Conservation (phyloP, 1,284 basidiomycete genomes). For the Trametes pubescens region DNA sequence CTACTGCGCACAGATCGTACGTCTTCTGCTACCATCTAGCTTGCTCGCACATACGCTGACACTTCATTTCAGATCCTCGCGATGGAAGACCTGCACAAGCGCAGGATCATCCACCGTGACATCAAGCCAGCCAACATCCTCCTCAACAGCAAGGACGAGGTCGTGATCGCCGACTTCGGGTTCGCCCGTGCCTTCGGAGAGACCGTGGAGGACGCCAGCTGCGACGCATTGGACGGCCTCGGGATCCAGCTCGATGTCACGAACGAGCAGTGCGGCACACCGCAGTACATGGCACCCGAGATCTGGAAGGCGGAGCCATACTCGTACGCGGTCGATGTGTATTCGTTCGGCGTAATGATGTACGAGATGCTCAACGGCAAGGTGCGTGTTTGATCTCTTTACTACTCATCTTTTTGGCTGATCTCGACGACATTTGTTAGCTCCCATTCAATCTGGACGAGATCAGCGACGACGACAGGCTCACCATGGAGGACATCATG, state of each 20-base stretch:
- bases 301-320: constrained; percentile 57
- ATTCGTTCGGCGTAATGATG: constrained; percentile 61
- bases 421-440: neutral
- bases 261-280: constrained; percentile 31
- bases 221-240: constrained; percentile 1
- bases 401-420: neutral
- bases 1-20: constrained; percentile 36
- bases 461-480: neutral
- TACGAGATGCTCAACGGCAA: constrained; percentile 66
- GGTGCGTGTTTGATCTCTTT: constrained; percentile 16
- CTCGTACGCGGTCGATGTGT: constrained; percentile 52
- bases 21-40: neutral
- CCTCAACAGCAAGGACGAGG: constrained; percentile 66
- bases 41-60: constrained; percentile 48
- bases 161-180: constrained; percentile 74
- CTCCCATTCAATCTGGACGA: constrained; percentile 4
- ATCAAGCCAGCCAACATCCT: constrained; percentile 69
- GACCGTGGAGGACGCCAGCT: constrained; percentile 34
- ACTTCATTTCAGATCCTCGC: constrained; percentile 22
- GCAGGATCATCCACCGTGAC: constrained; percentile 45
- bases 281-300: constrained; percentile 70
- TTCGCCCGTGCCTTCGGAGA: constrained; percentile 58
- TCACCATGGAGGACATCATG: too few species aligned
- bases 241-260: constrained; percentile 3
- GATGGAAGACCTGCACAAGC: constrained; percentile 51